These are phyloP conservation scores for Coemansia sp. DNA, from an alignment of 192 early-diverging fungal species.

Conservation along the genomic window DNA sequence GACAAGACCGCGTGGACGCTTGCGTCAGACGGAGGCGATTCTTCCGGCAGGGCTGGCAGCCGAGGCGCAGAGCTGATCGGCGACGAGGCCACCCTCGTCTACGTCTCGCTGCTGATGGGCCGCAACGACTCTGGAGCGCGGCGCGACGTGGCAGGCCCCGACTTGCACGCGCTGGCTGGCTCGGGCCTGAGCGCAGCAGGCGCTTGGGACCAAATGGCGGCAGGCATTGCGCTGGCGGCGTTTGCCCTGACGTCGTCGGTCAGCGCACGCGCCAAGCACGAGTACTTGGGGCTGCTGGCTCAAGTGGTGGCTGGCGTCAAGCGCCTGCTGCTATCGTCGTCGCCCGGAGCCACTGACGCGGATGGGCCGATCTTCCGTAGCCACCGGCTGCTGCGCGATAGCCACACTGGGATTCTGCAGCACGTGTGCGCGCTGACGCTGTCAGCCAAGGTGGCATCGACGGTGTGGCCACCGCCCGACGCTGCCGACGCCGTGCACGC, in stretches of 20 bases:
- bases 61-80: constrained; percentile 45
- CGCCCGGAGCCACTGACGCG: constrained; percentile 59
- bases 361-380: constrained; percentile 67
- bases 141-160: neutral
- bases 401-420: constrained; percentile 78
- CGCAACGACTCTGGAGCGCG: constrained; percentile 8
- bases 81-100: constrained; percentile 47
- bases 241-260: constrained; percentile 59
- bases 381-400: constrained; percentile 64
- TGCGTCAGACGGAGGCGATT: constrained; percentile 41
- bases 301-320: constrained; percentile 77
- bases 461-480: constrained; percentile 91
- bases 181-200: constrained; percentile 22
- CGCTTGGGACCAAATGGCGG: constrained; percentile 59
- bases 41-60: constrained; percentile 24
- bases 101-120: constrained; percentile 41
- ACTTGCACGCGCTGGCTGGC: neutral
- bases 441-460: constrained; percentile 76
- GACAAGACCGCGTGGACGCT: constrained; percentile 64
- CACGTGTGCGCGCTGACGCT: constrained; percentile 81
- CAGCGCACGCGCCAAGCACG: constrained; percentile 55
- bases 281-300: constrained; percentile 60
- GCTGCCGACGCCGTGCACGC: constrained; percentile 72
- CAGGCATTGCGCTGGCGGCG: constrained; percentile 54
- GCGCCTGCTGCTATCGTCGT: constrained; percentile 79